Evolutionary conservation across 176 grass and related monocot species (phyloP).

Genomic region (Hsuehochloa calcarea): DNA sequence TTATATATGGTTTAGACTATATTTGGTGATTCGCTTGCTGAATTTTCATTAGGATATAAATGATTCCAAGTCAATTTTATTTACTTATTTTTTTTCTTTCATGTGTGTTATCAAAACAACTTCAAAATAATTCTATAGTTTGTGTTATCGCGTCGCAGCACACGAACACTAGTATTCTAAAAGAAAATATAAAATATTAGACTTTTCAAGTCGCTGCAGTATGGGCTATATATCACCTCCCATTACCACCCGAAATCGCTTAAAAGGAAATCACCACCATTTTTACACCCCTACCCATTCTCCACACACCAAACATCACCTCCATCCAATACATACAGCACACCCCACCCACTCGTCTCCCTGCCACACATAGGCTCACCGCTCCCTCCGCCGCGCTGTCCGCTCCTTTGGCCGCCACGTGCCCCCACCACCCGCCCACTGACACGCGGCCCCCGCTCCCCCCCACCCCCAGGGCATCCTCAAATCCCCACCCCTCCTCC

Average conservation of each 20-base stretch:
- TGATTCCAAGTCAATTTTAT: no score
- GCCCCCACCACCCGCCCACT: neutral
- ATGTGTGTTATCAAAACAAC: no score
- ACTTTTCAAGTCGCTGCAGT: neutral
- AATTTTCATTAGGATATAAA: no score
- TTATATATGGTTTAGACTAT: no score
- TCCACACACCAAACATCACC: neutral
- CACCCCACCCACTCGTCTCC: neutral
- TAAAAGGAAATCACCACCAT: neutral
- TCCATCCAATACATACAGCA: neutral
- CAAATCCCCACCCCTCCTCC: slow-evolving; percentile 29
- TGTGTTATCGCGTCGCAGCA: no score
- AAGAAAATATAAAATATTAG: neutral
- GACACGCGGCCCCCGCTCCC: slow-evolving; percentile 19
- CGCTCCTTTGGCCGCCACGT: slow-evolving; percentile 29
- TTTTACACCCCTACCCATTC: neutral
- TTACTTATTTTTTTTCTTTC: no score
- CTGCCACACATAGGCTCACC: neutral
- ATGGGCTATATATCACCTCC: neutral
- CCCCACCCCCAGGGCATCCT: neutral
- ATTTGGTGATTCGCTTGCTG: no score
- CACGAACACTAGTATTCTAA: neutral
- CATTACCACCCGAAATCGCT: neutral
- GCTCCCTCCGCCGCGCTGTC: slow-evolving; percentile 8
- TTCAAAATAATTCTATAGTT: no score